These are phyloP conservation scores for Durotheca rogersii DNA, from an alignment of 495 filamentous ascomycete species.

Conservation along the genomic window DNA sequence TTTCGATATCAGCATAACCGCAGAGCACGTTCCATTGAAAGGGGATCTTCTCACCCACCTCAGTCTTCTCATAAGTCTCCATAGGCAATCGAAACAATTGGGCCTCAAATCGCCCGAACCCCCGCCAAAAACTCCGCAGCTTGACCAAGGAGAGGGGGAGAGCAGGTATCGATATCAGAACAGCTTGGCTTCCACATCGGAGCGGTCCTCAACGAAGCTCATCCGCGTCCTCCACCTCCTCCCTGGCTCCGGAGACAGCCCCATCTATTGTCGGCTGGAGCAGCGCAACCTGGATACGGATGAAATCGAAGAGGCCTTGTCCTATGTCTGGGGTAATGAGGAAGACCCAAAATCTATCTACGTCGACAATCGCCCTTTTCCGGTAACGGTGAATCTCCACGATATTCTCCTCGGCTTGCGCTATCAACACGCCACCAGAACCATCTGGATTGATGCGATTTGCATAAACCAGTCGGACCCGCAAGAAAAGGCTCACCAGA, in stretches of 20 bases:
- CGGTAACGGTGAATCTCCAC: not conserved
- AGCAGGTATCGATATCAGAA: no score
- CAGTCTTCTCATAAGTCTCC: no score
- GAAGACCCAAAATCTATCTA: not conserved
- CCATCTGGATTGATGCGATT: slow-evolving; percentile 35
- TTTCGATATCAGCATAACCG: no score
- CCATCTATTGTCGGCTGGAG: not conserved
- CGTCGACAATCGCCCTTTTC: not conserved
- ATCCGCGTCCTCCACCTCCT: slow-evolving; percentile 5
- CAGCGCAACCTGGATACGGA: not conserved
- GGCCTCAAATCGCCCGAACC: no score
- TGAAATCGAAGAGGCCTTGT: slow-evolving; percentile 4
- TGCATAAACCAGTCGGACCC: slow-evolving; percentile 35
- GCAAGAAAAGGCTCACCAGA: slow-evolving; percentile 25
- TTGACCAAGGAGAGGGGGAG: no score
- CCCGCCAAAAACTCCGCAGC: no score
- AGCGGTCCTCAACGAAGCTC: no score
- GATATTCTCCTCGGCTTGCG: slow-evolving; percentile 4
- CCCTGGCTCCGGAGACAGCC: not conserved
- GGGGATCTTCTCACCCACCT: no score
- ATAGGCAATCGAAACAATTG: no score
- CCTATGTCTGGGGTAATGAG: slow-evolving; percentile 9
- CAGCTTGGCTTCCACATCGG: no score
- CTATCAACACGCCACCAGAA: not conserved
- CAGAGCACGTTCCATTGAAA: no score